phyloP scores from a whole-genome alignment of 2,329 filamentous ascomycete species.

The Sarocladium brachiariae region DNA sequence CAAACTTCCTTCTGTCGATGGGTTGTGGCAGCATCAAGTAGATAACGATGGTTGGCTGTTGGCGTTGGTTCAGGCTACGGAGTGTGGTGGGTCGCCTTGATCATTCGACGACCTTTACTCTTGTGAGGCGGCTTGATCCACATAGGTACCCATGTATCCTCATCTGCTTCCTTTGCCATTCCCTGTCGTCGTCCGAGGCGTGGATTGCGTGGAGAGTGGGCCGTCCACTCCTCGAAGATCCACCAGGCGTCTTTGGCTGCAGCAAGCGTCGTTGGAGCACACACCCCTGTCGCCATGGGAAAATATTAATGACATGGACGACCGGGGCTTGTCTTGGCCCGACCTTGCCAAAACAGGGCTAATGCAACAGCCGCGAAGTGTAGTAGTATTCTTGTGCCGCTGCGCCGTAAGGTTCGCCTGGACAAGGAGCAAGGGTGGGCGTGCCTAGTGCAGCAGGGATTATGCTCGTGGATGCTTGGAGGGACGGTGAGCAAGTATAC shows the following conservation, averaged over 20 bases:
- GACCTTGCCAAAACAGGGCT: slow-evolving; percentile 19
- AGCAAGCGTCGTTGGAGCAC: slow-evolving; percentile 15
- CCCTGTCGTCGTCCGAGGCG: slow-evolving; percentile 21
- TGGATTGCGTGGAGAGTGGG: slow-evolving; percentile 28
- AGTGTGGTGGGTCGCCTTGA: background rate
- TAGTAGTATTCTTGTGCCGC: slow-evolving; percentile 40
- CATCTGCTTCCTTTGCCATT: slow-evolving; percentile 5
- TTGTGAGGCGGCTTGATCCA: slow-evolving; percentile 13
- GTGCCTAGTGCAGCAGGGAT: slow-evolving; percentile 25
- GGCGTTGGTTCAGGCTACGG: slow-evolving; percentile 7
- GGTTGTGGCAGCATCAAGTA: slow-evolving; percentile 18
- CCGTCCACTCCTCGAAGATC: slow-evolving; percentile 23
- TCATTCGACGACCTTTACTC: slow-evolving; percentile 7
- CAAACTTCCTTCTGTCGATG: background rate
- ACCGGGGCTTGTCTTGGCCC: slow-evolving; percentile 23
- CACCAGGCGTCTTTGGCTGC: slow-evolving; percentile 18
- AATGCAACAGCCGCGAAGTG: slow-evolving; percentile 27
- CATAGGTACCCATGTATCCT: slow-evolving; percentile 8
- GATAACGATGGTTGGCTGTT: slow-evolving; percentile 15
- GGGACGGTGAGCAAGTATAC: slow-evolving; percentile 43
- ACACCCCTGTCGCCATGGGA: slow-evolving; percentile 24
- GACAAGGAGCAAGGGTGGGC: slow-evolving; percentile 17
- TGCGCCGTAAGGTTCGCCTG: slow-evolving; percentile 28
- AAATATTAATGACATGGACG: slow-evolving; percentile 28
- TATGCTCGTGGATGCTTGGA: slow-evolving; percentile 28